Evolutionary conservation across 2,329 filamentous ascomycete genomes (phyloP), one percentile per base, ranked within the genome.

Genomic region (Talaromyces islandicus): DNA sequence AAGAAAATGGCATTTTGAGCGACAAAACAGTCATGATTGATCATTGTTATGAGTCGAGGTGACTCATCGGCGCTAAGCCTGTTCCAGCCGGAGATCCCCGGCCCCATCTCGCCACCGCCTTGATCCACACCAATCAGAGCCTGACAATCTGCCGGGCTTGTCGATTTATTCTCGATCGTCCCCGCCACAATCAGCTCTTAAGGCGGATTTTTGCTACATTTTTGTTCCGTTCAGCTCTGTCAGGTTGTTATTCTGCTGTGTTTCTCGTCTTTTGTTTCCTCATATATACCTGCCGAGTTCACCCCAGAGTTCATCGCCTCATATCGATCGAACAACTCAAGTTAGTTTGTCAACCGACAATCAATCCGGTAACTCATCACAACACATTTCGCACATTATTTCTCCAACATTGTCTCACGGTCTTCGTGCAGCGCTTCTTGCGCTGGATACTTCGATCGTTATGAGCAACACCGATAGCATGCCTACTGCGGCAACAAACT

Each of bases 11-110:
- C 14, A 2, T 5, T 21, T 46, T 1, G 9, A 46, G 10, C n/a
- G 11, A 46, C 43, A 21, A n/a, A 24, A 46, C 19, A 46, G 7
- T 46, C 43, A 46, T 46, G 43, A 46, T 46, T 46, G 43, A 46
- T 46, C 43, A 46, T 46, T 46, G 19, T n/a, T 4, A 59, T 61
- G 56, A 58, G 43, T 59, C 56, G 54, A 35, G 21, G n/a, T 61
- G 56, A 61, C 54, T 61, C 60, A 61, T 43, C 27, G 21, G 32
- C 56, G 41, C 60, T 61, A 59, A 46, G 24, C 56, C 60, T 10
- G 9, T 58, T 61, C 27, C 2, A 48, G 52, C 35, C 7, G 25
- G 19, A 21, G 21, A 10, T 17, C 27, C 9, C n/a, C 48, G 35
- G 14, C 35, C 35, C 19, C 25, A 38, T 24, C 21, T 51, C 55